Evolutionary conservation across 1,284 basidiomycete genomes (phyloP), one percentile per base, ranked within the genome.

Genomic region (Trichosporon coremiiforme): DNA sequence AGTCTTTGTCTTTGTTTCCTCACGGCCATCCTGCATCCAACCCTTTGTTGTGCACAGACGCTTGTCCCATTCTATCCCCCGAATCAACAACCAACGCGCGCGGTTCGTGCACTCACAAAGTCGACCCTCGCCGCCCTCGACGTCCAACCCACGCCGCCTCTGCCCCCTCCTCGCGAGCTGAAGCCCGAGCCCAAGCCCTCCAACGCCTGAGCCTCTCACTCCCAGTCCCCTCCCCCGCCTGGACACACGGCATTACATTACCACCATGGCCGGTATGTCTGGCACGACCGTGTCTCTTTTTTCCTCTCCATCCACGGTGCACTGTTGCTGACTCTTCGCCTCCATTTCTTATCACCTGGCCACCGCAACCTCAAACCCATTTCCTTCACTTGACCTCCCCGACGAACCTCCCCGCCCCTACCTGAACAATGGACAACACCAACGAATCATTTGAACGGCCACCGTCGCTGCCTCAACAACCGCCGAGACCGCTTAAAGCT

Each of bases 401-500:
- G 25, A 31, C 47, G 53, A 29, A 22, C 35, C 10, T 17, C 20
- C 13, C 55, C 2, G 4, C 55, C 25, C 29, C n/a, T 29, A 13
- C 8, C 45, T 13, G 12, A 29, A 10, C 45, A 31, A 33, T 50
- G 50, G 25, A 25, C 25, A 35, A 36, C 29, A 47, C 22, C 50
- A 47, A 41, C 65, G 47, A 22, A 50, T 36, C 20, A 3, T 66
- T 9, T 25, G 25, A 50, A 31, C 64, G 29, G 12, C 25, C 36
- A 20, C 13, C 25, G 25, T 20, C 36, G 9, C 35, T 38, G n/a
- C 25, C 17, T n/a, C 33, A n/a, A 15, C n/a, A 60, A n/a, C 31
- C 31, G 55, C 12, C 55, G 55, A 60, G 57, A 41, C 20, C 33
- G 22, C 53, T 66, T 38, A 67, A 57, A 92, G 93, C 93, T 71